Percentiles rank a stretch among this genome's conserved stretches.
These are phyloP conservation scores for Pisolithus thermaeus DNA, from an alignment of 1,284 basidiomycete genomes.

Conservation along the genomic window DNA sequence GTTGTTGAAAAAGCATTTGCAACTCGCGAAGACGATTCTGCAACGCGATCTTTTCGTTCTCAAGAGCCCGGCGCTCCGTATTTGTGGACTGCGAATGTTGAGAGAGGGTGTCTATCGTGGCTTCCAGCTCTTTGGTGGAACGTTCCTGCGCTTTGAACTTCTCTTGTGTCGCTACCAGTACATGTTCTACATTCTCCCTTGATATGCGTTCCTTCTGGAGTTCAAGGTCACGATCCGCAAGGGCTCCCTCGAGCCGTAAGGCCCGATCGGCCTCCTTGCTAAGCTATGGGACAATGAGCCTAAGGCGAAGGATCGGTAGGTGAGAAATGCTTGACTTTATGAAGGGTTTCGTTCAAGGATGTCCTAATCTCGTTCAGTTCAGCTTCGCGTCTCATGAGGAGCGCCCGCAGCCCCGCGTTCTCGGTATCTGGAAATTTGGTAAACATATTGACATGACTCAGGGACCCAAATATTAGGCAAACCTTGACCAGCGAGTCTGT, in stretches of 20 bases:
- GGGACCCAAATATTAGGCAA: slow-evolving; percentile 4
- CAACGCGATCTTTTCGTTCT: slow-evolving; percentile 49
- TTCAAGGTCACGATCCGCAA: slow-evolving; percentile 44
- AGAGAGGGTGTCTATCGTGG: slow-evolving; percentile 52
- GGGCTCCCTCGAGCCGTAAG: slow-evolving; percentile 47
- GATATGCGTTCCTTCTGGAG: slow-evolving; percentile 50
- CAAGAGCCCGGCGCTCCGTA: slow-evolving; percentile 40
- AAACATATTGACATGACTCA: slow-evolving; percentile 8
- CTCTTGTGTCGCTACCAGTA: slow-evolving; percentile 43
- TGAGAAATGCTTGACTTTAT: slow-evolving; percentile 44
- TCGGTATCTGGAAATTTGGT: slow-evolving; percentile 40
- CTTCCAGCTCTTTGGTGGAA: slow-evolving; percentile 49
- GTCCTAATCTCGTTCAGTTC: slow-evolving; percentile 50
- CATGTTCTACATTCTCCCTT: slow-evolving; percentile 48
- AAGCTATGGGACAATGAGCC: slow-evolving; percentile 36
- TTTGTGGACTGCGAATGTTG: slow-evolving; percentile 44
- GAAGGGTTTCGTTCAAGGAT: slow-evolving; percentile 50
- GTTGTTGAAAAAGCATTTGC: slow-evolving; percentile 37
- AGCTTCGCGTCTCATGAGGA: slow-evolving; percentile 47
- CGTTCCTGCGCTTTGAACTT: slow-evolving; percentile 47
- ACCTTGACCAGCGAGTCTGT: slow-evolving; percentile 62
- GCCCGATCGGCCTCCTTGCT: slow-evolving; percentile 52
- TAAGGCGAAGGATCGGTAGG: slow-evolving; percentile 7
- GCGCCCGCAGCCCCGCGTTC: slow-evolving; percentile 51
- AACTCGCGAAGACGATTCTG: slow-evolving; percentile 53